Evolutionary conservation across 441 rosid species (phyloP), one percentile per base, ranked within the genome.

Genomic region (Erodium moschatum): DNA sequence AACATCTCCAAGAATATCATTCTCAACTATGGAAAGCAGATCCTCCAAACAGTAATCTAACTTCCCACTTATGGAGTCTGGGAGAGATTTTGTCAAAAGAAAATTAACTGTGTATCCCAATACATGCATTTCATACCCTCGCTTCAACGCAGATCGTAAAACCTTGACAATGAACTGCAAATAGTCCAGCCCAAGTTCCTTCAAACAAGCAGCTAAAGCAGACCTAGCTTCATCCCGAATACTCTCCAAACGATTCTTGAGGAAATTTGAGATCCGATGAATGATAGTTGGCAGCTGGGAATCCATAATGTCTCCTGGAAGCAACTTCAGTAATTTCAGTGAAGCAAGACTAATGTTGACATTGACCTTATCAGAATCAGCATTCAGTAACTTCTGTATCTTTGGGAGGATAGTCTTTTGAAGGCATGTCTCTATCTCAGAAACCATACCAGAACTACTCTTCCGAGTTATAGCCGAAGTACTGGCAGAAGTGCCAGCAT

Each of bases 101-200:
- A 81, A 90, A 79, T 90, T 66, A 71, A 92, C 80, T 0, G 86
- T 85, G 81, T 85, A 89, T 18, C 99, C 99, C 78, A 95, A 75
- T 6, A 95, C 95, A 80, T 95, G 97, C 76, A 89, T 77, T 82
- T 92, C 90, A 81, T 80, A 95, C 68, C 97, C 97, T 71, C 92
- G 85, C 77, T 87, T 92, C 74, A 95, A 77, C 70, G 85, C 84
- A 67, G 88, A 84, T 74, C 82, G 84, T 79, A 95, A 80, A 70
- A 81, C 83, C 67, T 75, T 80, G 66, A 92, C 73, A 2, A 95
- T 73, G 82, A 84, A 81, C 76, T 87, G 86, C 85, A 95, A 75
- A 78, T 83, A 90, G 79, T 87, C 98, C 72, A 85, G 74, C 50
- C 98, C 99, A 65, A 95, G 96, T 79, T 86, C 97, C 82, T 89